Evolutionary conservation across 768 basidiomycete genomes (phyloP), one percentile per base, ranked within the genome.

Genomic region (Pulveroboletus sp.): DNA sequence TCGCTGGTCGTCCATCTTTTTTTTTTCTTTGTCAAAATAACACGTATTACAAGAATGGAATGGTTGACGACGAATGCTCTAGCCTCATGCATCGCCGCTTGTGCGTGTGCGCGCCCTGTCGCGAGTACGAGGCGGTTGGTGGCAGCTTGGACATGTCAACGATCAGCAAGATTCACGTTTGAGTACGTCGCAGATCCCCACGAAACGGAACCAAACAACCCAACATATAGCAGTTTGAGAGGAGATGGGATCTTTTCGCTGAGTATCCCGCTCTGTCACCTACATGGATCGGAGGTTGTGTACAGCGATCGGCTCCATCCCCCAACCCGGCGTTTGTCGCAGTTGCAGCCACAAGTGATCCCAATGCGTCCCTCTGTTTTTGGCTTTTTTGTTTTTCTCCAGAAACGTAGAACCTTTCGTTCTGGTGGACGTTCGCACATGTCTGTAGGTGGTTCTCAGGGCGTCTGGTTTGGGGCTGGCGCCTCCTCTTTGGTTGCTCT

Each of bases 151-250:
- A 35, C 54, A 55, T 40, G 35, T 37, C 26, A 49, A 38, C 35
- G 57, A 57, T 54, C 52, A 32, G 41, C 46, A 10, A 55, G 57
- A 55, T 55, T 58, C 56, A 38, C 56, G 28, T 41, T 50, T 37
- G 46, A 30, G 37, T 43, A 14, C 4, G 35, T 17, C 11, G 53
- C 26, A 43, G 53, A 55, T 55, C 53, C 38, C 27, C 26, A 7
- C 36, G 37, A 41, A 26, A 5, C 8, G 42, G 30, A 32, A 13
- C 15, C 2, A 14, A 30, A 43, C 30, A 15, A 18, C 5, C 14
- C 24, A 7, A 8, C 4, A 15, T n/a, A 27, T 31, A n/a, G 17
- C 28, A 8, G 10, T 18, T 45, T n/a, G 36, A 18, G 2, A 5
- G n/a, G 44, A n/a, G 33, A 32, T 26, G 27, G 17, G 50, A 60